A percentile compares a stretch with the other conserved stretches of the same genome.
Conservation (phyloP, 2,329 filamentous ascomycete genomes). For the Arthrobotrys conoides region DNA sequence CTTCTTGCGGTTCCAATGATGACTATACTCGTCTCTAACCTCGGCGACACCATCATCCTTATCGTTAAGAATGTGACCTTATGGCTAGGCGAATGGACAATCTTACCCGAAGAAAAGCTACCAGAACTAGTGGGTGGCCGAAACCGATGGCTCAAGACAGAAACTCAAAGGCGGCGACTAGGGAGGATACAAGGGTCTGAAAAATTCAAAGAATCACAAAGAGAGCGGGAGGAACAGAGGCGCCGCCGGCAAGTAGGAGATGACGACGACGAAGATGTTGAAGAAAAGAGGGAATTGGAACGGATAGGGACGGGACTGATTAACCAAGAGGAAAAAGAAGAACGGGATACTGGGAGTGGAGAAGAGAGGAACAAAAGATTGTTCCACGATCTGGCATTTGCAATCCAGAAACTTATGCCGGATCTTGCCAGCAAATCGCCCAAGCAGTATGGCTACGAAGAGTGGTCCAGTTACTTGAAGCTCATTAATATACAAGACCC, state of each 20-base stretch:
- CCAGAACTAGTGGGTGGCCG: constrained; percentile 35
- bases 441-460: constrained; percentile 81
- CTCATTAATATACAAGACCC: constrained; percentile 71
- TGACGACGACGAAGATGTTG: constrained; percentile 42
- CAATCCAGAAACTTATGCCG: constrained; percentile 49
- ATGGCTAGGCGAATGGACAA: constrained; percentile 75
- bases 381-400: constrained; percentile 49
- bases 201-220: constrained; percentile 66
- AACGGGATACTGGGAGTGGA: constrained; percentile 36
- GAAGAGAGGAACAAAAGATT: constrained; percentile 12
- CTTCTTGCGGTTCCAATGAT: constrained; percentile 87
- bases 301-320: constrained; percentile 41
- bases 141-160: constrained; percentile 66
- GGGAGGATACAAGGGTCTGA: constrained; percentile 65
- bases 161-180: constrained; percentile 69
- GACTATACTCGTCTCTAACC: constrained; percentile 86
- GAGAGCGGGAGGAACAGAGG: constrained; percentile 67
- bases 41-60: constrained; percentile 84
- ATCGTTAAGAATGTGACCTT: constrained; percentile 76
- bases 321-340: constrained; percentile 65
- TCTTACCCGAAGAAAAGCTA: constrained; percentile 69
- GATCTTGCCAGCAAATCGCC: constrained; percentile 68
- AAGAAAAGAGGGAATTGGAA: constrained; percentile 35
- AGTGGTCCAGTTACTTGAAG: constrained; percentile 87
- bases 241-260: constrained; percentile 65